A percentile compares a stretch with the other conserved stretches of the same genome.
Evolutionary conservation across 2,329 filamentous ascomycete species (phyloP).

Genomic region (Ampelomyces quisqualis): DNA sequence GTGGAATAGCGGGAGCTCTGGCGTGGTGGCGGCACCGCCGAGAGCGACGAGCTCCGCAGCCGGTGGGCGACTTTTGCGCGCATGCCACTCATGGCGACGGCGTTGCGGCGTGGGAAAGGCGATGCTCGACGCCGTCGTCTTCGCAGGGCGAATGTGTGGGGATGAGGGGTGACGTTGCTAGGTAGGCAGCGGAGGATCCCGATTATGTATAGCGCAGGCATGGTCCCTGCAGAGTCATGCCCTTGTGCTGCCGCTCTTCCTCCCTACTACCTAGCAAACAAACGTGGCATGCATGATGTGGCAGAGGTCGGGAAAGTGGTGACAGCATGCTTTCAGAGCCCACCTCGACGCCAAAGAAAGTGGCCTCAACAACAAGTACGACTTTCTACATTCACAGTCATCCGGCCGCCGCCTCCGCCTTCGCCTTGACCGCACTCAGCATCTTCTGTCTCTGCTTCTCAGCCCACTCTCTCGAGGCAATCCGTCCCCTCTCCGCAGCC

Average conservation of each 20-base stretch:
- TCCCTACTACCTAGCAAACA: no score
- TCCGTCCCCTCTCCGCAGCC: constrained; percentile 49
- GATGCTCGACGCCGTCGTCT: constrained; percentile 2
- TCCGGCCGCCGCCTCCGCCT: constrained; percentile 5
- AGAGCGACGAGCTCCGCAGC: constrained; percentile 49
- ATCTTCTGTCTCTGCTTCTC: constrained; percentile 49
- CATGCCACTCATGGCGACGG: constrained; percentile 40
- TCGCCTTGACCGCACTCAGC: constrained; percentile 16
- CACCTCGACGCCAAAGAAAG: no score
- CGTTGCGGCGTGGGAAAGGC: not conserved
- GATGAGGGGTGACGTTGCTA: no score
- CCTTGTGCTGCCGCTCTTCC: no score
- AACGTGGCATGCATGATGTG: no score
- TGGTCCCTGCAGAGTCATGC: constrained; percentile 12
- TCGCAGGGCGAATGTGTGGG: not conserved
- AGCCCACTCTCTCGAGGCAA: constrained; percentile 52
- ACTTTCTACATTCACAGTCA: no score
- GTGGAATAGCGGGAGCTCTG: constrained; percentile 51
- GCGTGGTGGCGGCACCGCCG: constrained; percentile 49
- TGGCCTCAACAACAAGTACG: no score
- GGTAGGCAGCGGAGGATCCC: constrained; percentile 1
- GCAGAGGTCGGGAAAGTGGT: no score
- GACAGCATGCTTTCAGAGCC: no score
- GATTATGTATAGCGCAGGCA: constrained; percentile 5
- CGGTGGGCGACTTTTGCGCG: constrained; percentile 42